Base-by-base conservation (phyloP, 2,329 filamentous ascomycete genomes). In the Epicoccum nigrum region DNA sequence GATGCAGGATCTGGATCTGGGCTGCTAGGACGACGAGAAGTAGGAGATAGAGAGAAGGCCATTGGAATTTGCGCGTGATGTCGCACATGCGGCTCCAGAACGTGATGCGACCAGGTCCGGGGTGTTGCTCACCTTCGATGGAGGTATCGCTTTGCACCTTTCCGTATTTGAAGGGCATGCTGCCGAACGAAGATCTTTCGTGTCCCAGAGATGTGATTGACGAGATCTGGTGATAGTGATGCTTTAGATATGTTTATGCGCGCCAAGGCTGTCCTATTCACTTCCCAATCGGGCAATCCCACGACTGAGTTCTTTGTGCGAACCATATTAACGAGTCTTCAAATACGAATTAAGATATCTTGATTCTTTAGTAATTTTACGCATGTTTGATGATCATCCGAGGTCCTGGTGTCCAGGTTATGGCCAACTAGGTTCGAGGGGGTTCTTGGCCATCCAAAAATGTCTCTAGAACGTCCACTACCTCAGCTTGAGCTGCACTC, bases 401-500 rank as follows among this genome's bases (percentile, higher is more conserved):
- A 34, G 40, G n/a, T 9, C 33, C n/a, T 25, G 23, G 23, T 7
- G 9, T 25, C 23, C 6, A 9, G 23, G 23, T 9, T 25, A 9
- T 25, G 23, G 6, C 6, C 6, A 25, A 6, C 23, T 25, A 43
- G 2, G 21, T 21, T 16, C 30, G n/a, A 9, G 45, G 21, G 1
- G 33, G 37, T 6, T 47, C 38, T 11, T 44, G 49, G 2, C 27
- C 17, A 4, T 56, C 38, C 7, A 62, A 38, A 17, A 57, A 66
- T n/a, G 49, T 53, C 40, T 69, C 60, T 1, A 67, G 46, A 7
- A 67, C 56, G 44, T 66, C 64, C 6, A 65, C 42, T 17, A 60
- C 19, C 27, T 68, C 65, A 16, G 46, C 44, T 21, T 56, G 56
- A 4, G 35, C 11, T 7, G 31, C 35, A 32, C 49, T 45, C 3